phyloP scores from a whole-genome alignment of 176 grass and related monocot species.

The Calamus simplicifolius region DNA sequence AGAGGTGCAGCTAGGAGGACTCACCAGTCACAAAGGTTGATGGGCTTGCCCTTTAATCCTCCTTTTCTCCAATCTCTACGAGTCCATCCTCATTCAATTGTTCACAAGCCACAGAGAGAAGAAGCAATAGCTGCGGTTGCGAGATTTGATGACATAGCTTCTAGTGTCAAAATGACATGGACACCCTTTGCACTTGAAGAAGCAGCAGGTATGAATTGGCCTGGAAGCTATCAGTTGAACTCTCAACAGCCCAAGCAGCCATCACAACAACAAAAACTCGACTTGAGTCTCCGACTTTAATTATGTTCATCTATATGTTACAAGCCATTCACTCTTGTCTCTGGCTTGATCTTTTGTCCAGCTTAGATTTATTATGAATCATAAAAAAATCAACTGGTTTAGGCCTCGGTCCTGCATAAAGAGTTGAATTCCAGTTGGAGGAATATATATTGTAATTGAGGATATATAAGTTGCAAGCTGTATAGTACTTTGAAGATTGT shows the following conservation, averaged over 20 bases:
- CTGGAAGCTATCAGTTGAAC: constrained; percentile 58
- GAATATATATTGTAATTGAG: no score
- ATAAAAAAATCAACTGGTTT: no score
- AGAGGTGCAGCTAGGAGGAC: constrained; percentile 54
- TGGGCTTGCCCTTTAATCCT: constrained; percentile 21
- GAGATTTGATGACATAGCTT: constrained; percentile 31
- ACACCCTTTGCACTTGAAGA: constrained; percentile 37
- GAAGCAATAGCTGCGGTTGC: constrained; percentile 18
- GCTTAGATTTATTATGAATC: no score
- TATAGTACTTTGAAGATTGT: no score
- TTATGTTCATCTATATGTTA: constrained; percentile 4
- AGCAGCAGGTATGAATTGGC: constrained; percentile 35
- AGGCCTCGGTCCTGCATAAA: no score
- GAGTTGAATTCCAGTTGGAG: no score
- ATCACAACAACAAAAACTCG: constrained; percentile 28
- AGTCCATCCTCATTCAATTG: constrained; percentile 45
- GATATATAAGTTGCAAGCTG: no score
- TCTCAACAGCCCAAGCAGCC: constrained; percentile 27
- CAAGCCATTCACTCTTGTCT: no score
- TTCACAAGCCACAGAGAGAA: constrained; percentile 38
- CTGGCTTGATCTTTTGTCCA: no score
- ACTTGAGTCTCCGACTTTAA: constrained; percentile 63
- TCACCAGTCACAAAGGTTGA: constrained; percentile 26
- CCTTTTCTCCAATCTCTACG: constrained; percentile 54
- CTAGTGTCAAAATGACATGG: constrained; percentile 27